Base-by-base conservation (phyloP, 1,139 yeast species). In the Zygosaccharomyces sapae region DNA sequence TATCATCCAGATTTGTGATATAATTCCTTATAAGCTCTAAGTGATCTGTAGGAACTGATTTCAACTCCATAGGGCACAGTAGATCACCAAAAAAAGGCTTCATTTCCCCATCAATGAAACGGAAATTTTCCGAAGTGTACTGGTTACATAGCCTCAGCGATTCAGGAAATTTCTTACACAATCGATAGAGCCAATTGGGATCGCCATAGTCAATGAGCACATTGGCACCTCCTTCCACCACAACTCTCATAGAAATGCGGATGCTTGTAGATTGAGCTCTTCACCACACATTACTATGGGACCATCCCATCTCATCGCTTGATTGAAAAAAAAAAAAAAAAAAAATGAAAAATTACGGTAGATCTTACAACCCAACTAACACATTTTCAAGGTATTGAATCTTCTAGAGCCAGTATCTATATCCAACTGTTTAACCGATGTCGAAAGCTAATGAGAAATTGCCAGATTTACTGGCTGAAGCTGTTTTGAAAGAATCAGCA, bases 401-500 rank as follows among this genome's bases (percentile, higher is more conserved):
- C 16, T 16, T 16, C 16, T 16, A 16, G 16, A 16, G 16, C 16
- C 16, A 16, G 16, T 16, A 16, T 16, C 16, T 16, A 16, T 16
- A 16, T 16, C 16, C 16, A 16, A 16, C 16, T 16, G 16, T 16
- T 16, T 16, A 16, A 16, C 16, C 16, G 16, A 66, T 66, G 70
- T 66, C 70, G 38, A 55, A 63, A 42, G 55, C 60, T 34, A 67
- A 70, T 54, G 66, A 63, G 19, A 68, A 69, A 47, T 62, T 75
- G 31, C 95, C 95, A 44, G 78, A 74, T 13, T 67, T 83, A 47
- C 86, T 92, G 19, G 75, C 87, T 2, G 95, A 89, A 58, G 97
- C 97, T 9, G 97, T 92, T 24, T 76, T 92, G 47, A 86, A 84
- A 65, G 83, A 81, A 48, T 88, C 97, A 0, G 88, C 75, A 5